Base-by-base conservation (phyloP, 495 filamentous ascomycete genomes). In the Aspergillus kassunensis region DNA sequence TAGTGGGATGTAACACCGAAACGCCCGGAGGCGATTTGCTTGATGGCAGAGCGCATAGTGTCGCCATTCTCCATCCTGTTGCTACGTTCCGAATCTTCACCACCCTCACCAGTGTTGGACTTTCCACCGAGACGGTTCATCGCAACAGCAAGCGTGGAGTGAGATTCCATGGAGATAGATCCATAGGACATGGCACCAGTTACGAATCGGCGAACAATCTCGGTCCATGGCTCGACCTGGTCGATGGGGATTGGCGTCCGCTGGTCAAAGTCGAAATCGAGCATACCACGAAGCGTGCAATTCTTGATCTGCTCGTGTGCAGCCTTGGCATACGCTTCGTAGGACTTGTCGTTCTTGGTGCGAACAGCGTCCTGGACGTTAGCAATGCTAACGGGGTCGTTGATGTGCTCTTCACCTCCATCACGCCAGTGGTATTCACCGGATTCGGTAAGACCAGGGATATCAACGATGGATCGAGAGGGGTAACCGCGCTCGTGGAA, bases 121-220 rank as follows among this genome's bases (percentile, higher is more conserved):
- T 97, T 99, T 65, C 93, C 93, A 24, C 93, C 93, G 15, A 99
- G 80, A 44, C 93, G 79, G 70, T 99, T 99, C 95, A 99, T 97
- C 37, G 93, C 93, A 47, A 99, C 85, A 56, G 93, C 93, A 24
- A 99, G 74, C 4, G 93, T 97, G 18, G 93, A 99, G 77, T 99
- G 93, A 40, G 93, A 91, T 66, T 99, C 95, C 91, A 97, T 96
- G 25, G 95, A 97, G 60, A 99, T 99, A 21, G 93, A 99, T 37
- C 93, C 93, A 64, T 99, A 99, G 15, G 93, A 99, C 93, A 99
- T 99, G 56, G 93, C 93, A 60, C 93, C 93, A n/a, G 93, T 99
- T 61, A 91, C 92, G 70, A 97, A 97, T 45, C 93, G 87, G 36
- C 93, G 90, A 24, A 97, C 95, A 56, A 99, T 97, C 61, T 97